phyloP scores from a whole-genome alignment of 371 early-diverging fungal genomes.

The Gilbertella persicaria region DNA sequence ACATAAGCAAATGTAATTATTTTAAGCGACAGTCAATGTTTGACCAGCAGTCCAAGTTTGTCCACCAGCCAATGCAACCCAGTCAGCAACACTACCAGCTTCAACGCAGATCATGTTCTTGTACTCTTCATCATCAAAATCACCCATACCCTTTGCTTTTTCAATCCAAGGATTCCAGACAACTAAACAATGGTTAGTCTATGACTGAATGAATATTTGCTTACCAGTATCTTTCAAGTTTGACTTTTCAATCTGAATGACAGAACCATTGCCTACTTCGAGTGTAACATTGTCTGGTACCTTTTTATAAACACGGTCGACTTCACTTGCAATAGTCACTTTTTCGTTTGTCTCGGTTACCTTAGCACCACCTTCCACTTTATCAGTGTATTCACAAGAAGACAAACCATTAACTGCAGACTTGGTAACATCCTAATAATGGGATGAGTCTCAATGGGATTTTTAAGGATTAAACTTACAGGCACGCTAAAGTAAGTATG shows the following conservation, averaged over 20 bases:
- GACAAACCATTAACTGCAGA: conserved; percentile 66
- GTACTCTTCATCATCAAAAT: conserved; percentile 86
- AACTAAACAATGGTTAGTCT: conserved; percentile 48
- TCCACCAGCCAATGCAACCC: conserved; percentile 65
- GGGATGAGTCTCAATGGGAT: background rate
- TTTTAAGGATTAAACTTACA: conserved; percentile 36
- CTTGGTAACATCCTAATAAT: conserved; percentile 57
- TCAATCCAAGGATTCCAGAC: conserved; percentile 98
- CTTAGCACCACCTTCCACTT: conserved; percentile 54
- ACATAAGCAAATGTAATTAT: background rate
- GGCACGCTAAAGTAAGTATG: conserved; percentile 89
- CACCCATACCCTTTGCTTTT: conserved; percentile 84
- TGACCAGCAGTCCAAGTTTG: conserved; percentile 79
- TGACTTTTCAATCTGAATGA: conserved; percentile 51
- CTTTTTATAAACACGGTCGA: conserved; percentile 77
- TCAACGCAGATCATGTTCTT: conserved; percentile 89
- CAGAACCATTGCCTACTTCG: conserved; percentile 43
- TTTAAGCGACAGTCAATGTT: conserved; percentile 49
- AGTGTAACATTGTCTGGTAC: conserved; percentile 60
- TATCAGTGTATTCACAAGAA: conserved; percentile 69
- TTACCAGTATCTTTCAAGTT: conserved; percentile 74
- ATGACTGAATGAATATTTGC: background rate
- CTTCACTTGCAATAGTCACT: conserved; percentile 64
- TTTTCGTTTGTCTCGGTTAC: conserved; percentile 40
- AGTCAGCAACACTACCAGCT: conserved; percentile 80